These are phyloP conservation scores for Globisporangium spiculum DNA, from an alignment of 352 stramenopile genomes.

Conservation along the genomic window DNA sequence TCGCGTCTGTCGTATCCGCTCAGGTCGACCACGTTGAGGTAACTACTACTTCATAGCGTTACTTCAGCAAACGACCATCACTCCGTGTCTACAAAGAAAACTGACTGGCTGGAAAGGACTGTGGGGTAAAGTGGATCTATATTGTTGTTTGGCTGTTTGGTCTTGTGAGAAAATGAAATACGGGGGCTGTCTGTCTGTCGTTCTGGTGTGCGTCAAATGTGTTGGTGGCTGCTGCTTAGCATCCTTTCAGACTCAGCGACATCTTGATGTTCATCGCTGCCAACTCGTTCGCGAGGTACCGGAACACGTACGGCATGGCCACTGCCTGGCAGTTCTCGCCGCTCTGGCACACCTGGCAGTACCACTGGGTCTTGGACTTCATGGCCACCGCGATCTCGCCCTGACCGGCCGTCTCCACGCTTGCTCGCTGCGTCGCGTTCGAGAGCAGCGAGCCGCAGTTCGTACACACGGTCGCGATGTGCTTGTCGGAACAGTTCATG, in stretches of 20 bases:
- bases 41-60: neutral
- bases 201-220: neutral
- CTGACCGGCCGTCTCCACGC: constrained; percentile 77
- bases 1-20: neutral
- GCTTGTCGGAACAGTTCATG: constrained; percentile 99
- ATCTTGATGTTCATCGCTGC: constrained; percentile 99
- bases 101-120: neutral
- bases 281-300: constrained; percentile 98
- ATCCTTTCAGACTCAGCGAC: constrained; percentile 88
- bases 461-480: constrained; percentile 96
- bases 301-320: constrained; percentile 98
- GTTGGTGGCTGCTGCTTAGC: constrained; percentile 17
- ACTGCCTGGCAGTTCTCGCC: constrained; percentile 92
- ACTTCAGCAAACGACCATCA: constrained; percentile 4
- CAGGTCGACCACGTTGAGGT: neutral
- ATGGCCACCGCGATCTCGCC: constrained; percentile 83
- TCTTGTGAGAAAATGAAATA: constrained; percentile 8
- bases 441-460: constrained; percentile 89
- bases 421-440: constrained; percentile 82
- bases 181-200: neutral
- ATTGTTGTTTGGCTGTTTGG: constrained; percentile 4
- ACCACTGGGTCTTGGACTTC: constrained; percentile 87
- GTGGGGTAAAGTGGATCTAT: constrained; percentile 6
- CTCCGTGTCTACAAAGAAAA: neutral
- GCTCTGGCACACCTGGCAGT: constrained; percentile 81